Percentiles rank a stretch among this genome's conserved stretches.
phyloP scores from a whole-genome alignment of 2,329 filamentous ascomycete species.

The Pestalotiopsis sp. region DNA sequence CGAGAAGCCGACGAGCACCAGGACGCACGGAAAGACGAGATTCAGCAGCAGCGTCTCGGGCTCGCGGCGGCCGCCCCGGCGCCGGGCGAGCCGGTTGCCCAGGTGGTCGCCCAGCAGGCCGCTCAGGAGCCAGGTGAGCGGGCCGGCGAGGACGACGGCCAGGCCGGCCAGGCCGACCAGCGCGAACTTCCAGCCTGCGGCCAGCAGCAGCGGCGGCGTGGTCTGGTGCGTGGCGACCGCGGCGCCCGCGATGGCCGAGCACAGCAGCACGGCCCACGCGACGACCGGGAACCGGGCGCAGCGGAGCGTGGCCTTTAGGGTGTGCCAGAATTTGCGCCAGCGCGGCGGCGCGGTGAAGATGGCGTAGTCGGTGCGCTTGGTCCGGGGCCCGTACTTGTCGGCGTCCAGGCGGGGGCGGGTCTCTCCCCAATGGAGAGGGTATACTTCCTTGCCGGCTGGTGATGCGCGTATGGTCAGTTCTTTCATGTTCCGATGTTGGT shows the following conservation, averaged over 20 bases:
- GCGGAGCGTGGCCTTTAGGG: slow-evolving; percentile 31
- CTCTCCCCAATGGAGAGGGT: slow-evolving; percentile 27
- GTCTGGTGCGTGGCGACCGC: slow-evolving; percentile 30
- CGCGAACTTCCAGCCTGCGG: slow-evolving; percentile 32
- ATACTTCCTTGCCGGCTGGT: slow-evolving; percentile 23
- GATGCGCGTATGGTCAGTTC: not conserved
- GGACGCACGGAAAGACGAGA: slow-evolving; percentile 30
- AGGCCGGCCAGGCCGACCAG: slow-evolving; percentile 30
- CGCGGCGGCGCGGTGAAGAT: slow-evolving; percentile 33
- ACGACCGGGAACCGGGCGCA: slow-evolving; percentile 36
- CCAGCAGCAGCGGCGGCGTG: slow-evolving; percentile 26
- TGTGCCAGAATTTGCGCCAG: slow-evolving; percentile 24
- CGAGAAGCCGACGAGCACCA: slow-evolving; percentile 31
- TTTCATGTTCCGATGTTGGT: accelerated
- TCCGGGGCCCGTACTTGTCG: slow-evolving; percentile 26
- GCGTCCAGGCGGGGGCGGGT: slow-evolving; percentile 31
- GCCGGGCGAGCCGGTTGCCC: slow-evolving; percentile 30
- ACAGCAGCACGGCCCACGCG: slow-evolving; percentile 33
- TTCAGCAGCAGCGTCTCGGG: slow-evolving; percentile 36
- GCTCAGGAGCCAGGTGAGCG: slow-evolving; percentile 25
- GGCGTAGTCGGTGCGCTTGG: slow-evolving; percentile 33
- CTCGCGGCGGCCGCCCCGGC: slow-evolving; percentile 29
- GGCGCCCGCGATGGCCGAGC: slow-evolving; percentile 30
- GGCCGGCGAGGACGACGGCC: slow-evolving; percentile 22
- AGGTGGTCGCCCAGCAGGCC: slow-evolving; percentile 32